These are phyloP conservation scores for Macrocybe gigantea DNA, from an alignment of 768 basidiomycete species.

Conservation along the genomic window DNA sequence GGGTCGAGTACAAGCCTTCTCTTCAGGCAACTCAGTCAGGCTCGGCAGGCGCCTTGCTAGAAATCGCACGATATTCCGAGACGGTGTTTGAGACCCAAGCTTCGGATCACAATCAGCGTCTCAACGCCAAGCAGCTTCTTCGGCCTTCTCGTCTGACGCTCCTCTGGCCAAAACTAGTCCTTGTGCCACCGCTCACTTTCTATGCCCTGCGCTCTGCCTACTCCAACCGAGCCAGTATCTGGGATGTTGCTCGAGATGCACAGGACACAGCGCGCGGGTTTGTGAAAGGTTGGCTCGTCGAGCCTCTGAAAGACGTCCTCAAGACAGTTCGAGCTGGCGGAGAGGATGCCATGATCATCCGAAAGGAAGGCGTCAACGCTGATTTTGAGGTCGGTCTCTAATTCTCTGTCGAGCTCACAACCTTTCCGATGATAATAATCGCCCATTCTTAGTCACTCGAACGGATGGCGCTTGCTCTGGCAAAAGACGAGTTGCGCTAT, in stretches of 20 bases:
- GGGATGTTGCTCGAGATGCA: conserved; percentile 51
- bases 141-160: conserved; percentile 67
- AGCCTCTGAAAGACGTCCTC: conserved; percentile 77
- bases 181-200: conserved; percentile 65
- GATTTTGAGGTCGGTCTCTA: conserved; percentile 67
- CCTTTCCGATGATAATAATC: background rate
- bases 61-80: conserved; percentile 19
- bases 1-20: conserved; percentile 9
- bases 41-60: conserved; percentile 1
- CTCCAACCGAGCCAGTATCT: conserved; percentile 52
- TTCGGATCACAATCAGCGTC: conserved; percentile 22
- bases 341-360: conserved; percentile 70
- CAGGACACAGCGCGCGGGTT: conserved; percentile 68
- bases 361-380: conserved; percentile 74
- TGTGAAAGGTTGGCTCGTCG: conserved; percentile 76
- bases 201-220: conserved; percentile 47
- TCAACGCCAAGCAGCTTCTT: conserved; percentile 33
- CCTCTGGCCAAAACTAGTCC: conserved; percentile 76
- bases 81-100: conserved; percentile 22
- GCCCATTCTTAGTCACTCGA: conserved; percentile 64
- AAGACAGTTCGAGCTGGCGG: conserved; percentile 81
- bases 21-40: conserved; percentile 5
- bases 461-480: conserved; percentile 86
- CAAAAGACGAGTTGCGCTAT: conserved; percentile 73
- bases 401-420: background rate